These are phyloP conservation scores for Paraconiothyrium sp. DNA, from an alignment of 2,329 filamentous ascomycete genomes.

Conservation along the genomic window DNA sequence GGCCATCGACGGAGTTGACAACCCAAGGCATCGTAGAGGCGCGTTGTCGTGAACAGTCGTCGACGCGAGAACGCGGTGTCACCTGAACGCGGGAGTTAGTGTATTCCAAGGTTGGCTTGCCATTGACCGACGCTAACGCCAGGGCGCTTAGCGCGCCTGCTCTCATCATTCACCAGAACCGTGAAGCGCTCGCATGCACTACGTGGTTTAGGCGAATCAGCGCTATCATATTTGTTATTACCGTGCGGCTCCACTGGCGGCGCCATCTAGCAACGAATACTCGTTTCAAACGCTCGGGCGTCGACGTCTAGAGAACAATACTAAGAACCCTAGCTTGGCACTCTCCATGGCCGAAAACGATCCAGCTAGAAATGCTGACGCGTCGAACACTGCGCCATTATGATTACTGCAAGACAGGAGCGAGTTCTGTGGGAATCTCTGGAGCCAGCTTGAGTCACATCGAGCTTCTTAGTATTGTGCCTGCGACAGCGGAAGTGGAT, in stretches of 20 bases:
- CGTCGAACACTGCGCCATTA: background rate
- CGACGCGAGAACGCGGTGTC: constrained; percentile 8
- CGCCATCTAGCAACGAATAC: background rate
- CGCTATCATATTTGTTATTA: background rate
- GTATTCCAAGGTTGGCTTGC: too few species aligned
- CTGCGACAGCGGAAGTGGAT: constrained; percentile 1
- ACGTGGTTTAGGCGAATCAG: background rate
- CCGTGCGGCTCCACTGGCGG: background rate
- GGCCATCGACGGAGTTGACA: constrained; percentile 4
- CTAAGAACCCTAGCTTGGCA: constrained; percentile 36
- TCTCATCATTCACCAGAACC: background rate
- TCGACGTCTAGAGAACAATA: constrained; percentile 44
- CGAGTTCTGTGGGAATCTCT: background rate
- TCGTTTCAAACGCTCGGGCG: constrained; percentile 29
- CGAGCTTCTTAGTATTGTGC: constrained; percentile 9
- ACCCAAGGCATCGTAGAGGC: constrained; percentile 18
- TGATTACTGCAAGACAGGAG: constrained; percentile 10
- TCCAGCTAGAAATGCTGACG: background rate
- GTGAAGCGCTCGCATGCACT: background rate
- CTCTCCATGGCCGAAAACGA: constrained; percentile 25
- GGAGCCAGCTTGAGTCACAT: background rate
- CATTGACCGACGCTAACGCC: background rate
- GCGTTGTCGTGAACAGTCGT: constrained; percentile 3
- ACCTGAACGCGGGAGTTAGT: background rate
- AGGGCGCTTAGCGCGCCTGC: background rate